phyloP scores from a whole-genome alignment of 805 yeast genomes.

The Scheffersomyces coipomensis region DNA sequence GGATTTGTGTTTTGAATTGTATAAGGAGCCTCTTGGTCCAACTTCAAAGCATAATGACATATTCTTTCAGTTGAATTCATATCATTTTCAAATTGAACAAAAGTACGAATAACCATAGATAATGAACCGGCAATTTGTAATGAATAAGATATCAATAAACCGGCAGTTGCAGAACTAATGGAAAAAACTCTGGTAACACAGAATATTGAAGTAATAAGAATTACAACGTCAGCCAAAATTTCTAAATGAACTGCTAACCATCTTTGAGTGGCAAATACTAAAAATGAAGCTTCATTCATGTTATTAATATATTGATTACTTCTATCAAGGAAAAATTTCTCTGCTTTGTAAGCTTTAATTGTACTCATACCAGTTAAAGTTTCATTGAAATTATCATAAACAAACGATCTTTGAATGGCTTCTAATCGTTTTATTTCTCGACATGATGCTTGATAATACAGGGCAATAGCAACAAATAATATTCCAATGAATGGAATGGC shows the following conservation, averaged over 20 bases:
- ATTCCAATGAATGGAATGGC: constrained; percentile 54
- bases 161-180: constrained; percentile 62
- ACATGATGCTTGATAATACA: constrained; percentile 66
- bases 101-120: constrained; percentile 59
- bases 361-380: constrained; percentile 64
- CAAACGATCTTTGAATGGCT: constrained; percentile 66
- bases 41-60: constrained; percentile 56
- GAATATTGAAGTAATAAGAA: constrained; percentile 55
- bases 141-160: constrained; percentile 65
- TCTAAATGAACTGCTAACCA: constrained; percentile 71
- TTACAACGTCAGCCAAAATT: constrained; percentile 48
- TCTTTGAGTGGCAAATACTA: constrained; percentile 65
- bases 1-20: constrained; percentile 44
- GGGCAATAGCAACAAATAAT: constrained; percentile 44
- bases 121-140: constrained; percentile 55
- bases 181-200: constrained; percentile 60
- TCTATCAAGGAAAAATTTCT: constrained; percentile 45
- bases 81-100: constrained; percentile 73
- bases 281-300: constrained; percentile 67
- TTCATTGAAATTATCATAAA: constrained; percentile 72
- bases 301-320: constrained; percentile 49
- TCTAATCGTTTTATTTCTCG: constrained; percentile 78
- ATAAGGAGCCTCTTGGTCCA: constrained; percentile 65
- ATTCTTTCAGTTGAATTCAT: constrained; percentile 77
- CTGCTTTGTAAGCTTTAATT: constrained; percentile 56